Base-by-base conservation (phyloP, 495 filamentous ascomycete species). In the Schizothecium vesticola region DNA sequence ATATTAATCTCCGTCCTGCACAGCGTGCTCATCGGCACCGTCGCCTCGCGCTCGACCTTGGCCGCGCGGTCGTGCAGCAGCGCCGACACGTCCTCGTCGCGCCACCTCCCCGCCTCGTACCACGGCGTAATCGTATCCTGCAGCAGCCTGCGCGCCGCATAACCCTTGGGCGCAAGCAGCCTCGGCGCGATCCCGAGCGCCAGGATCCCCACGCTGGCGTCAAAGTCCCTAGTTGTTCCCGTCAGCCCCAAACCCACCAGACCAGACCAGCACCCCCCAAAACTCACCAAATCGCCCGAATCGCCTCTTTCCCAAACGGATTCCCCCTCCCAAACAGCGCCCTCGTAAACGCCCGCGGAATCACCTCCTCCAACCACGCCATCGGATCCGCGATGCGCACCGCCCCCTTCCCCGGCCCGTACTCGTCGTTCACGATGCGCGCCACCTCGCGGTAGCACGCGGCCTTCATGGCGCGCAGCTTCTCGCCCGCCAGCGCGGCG, bases 321-420 rank as follows among this genome's bases (percentile, higher is more conserved):
- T 81, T 82, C 25, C 73, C 65, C 8, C 71, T 70, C 1, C 80
- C 81, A 67, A 80, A 82, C 21, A 82, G 67, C 28, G 76, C 78
- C 29, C 68, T 69, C 22, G 77, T 76, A 4, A 77, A 79, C 3
- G 77, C 78, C 8, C 70, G 63, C 6, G 77, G 78, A 28, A 83
- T 72, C 7, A 77, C 63, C 22, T 75, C 71, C 56, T 74, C 73
- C 5, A 83, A 70, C 81, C 79, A 82, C 23, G 60, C 60, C 22
- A 76, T 74, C 11, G 80, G 65, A 36, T 77, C 23, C 13, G 13
- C 57, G 3, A 71, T 13, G 55, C 51, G 36, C 1, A 31, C 24
- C 24, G n/a, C 31, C 10, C 56, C 61, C 51, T 31, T 56, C 24
- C 23, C 55, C 21, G 19, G 25, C 23, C 55, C 55, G 5, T 43